Conservation (phyloP, 164 flowering plant species). For the Taxillus chinensis region DNA sequence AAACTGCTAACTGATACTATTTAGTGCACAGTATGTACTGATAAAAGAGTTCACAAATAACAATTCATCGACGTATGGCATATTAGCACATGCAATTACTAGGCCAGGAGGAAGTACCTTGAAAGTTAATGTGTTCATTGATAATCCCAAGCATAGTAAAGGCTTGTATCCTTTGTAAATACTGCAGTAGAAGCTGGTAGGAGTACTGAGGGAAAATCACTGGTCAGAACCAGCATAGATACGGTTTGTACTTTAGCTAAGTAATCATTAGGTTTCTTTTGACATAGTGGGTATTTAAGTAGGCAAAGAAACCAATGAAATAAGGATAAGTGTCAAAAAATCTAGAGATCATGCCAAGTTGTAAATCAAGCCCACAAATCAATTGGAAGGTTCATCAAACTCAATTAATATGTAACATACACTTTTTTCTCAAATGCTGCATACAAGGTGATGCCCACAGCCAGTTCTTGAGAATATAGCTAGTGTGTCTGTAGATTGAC, state of each 20-base stretch:
- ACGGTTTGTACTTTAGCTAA: not conserved
- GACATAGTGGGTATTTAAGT: not conserved
- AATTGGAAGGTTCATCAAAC: too few relatives aligned
- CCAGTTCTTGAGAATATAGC: too few relatives aligned
- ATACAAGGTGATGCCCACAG: too few relatives aligned
- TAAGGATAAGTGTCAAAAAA: too few relatives aligned
- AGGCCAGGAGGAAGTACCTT: conserved; percentile 31
- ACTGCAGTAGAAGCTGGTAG: conserved; percentile 80
- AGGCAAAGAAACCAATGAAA: not conserved
- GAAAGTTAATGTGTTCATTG: conserved; percentile 88
- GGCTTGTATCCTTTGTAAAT: conserved; percentile 75
- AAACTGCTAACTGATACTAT: conserved; percentile 41
- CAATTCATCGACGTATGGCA: not conserved
- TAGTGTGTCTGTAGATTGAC: too few relatives aligned
- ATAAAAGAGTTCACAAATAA: not conserved
- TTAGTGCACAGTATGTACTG: not conserved
- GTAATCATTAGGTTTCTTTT: too few relatives aligned
- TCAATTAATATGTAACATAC: too few relatives aligned
- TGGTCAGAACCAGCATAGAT: not conserved
- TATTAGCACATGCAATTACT: not conserved
- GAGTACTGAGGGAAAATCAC: conserved; percentile 48
- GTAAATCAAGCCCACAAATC: too few relatives aligned
- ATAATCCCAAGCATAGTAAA: conserved; percentile 77
- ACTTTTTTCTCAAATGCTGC: too few relatives aligned
- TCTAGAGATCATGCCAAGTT: too few relatives aligned